These are phyloP conservation scores for Vitis cinerea DNA, from an alignment of 164 flowering plant genomes.

Conservation along the genomic window DNA sequence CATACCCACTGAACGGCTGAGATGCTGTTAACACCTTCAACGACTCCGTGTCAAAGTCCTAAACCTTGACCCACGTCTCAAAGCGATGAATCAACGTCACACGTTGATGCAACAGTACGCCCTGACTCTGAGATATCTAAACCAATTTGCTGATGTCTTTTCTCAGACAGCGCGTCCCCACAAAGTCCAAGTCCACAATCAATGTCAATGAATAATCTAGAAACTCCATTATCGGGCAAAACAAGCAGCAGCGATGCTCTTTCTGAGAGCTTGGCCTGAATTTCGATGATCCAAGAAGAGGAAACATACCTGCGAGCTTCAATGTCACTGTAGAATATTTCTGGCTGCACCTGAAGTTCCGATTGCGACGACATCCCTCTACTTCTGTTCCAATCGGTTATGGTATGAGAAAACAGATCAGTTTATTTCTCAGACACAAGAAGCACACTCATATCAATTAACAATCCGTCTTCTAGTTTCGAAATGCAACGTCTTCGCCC, in stretches of 20 bases:
- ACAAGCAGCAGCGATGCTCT: conserved; percentile 93
- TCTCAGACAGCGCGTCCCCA: conserved; percentile 83
- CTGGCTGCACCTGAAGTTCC: conserved; percentile 82
- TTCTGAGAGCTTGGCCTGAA: conserved; percentile 87
- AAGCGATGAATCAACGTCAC: conserved; percentile 83
- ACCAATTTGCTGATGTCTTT: conserved; percentile 92
- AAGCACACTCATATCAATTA: too few relatives aligned
- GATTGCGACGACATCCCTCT: conserved; percentile 57
- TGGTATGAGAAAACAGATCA: too few relatives aligned
- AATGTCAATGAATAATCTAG: conserved; percentile 86
- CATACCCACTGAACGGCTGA: conserved; percentile 99
- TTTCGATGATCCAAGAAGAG: conserved; percentile 83
- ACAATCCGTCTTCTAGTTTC: too few relatives aligned
- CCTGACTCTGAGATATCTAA: conserved; percentile 86
- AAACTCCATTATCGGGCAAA: conserved; percentile 81
- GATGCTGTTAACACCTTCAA: conserved; percentile 95
- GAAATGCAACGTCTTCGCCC: too few relatives aligned
- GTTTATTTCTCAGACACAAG: too few relatives aligned
- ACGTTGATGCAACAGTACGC: conserved; percentile 83
- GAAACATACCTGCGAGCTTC: conserved; percentile 95
- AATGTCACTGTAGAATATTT: conserved; percentile 76
- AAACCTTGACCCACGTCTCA: conserved; percentile 97
- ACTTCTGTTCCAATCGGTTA: too few relatives aligned
- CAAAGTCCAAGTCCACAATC: conserved; percentile 99
- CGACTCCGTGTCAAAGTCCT: conserved; percentile 75